Evolutionary conservation across 768 basidiomycete species (phyloP).

Genomic region (Macrolepiota fuliginosa): DNA sequence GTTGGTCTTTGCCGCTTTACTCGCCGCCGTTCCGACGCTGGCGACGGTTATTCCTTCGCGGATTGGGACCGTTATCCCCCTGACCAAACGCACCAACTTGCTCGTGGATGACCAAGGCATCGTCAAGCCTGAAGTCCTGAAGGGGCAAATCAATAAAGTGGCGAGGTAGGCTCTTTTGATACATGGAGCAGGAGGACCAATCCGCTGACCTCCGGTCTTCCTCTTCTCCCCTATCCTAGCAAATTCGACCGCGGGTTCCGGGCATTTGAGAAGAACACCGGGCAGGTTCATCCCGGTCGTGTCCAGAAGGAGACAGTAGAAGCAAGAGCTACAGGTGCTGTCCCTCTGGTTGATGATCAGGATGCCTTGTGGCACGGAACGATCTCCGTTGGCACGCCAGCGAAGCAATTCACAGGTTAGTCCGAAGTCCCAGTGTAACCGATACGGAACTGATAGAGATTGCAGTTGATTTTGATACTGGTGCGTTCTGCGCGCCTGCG

Average conservation of each 20-base stretch:
- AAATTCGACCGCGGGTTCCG: slow-evolving; percentile 42
- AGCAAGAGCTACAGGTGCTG: slow-evolving; percentile 27
- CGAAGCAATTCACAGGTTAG: slow-evolving; percentile 38
- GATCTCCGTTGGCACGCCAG: slow-evolving; percentile 47
- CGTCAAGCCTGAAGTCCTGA: slow-evolving; percentile 21
- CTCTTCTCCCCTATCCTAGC: slow-evolving; percentile 22
- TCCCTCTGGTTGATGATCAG: slow-evolving; percentile 33
- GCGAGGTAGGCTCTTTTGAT: slow-evolving; percentile 15
- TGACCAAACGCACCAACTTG: slow-evolving; percentile 23
- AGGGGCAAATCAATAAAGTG: slow-evolving; percentile 20
- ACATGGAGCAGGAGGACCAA: background rate
- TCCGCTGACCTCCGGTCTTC: background rate
- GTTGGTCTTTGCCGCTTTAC: slow-evolving; percentile 6
- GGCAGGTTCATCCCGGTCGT: slow-evolving; percentile 33
- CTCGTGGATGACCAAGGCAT: slow-evolving; percentile 23
- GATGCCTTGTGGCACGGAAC: slow-evolving; percentile 43
- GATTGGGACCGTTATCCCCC: slow-evolving; percentile 21
- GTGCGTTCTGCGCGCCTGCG: slow-evolving; percentile 13
- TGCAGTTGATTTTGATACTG: slow-evolving; percentile 52
- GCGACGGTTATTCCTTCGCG: slow-evolving; percentile 14
- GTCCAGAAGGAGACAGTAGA: slow-evolving; percentile 11
- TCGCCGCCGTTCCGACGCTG: slow-evolving; percentile 8
- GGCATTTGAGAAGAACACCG: slow-evolving; percentile 45
- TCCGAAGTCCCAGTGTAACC: slow-evolving; percentile 31
- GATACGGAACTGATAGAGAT: background rate